Base-by-base conservation (phyloP, 2,329 filamentous ascomycete species). In the Fonsecaea pedrosoi region DNA sequence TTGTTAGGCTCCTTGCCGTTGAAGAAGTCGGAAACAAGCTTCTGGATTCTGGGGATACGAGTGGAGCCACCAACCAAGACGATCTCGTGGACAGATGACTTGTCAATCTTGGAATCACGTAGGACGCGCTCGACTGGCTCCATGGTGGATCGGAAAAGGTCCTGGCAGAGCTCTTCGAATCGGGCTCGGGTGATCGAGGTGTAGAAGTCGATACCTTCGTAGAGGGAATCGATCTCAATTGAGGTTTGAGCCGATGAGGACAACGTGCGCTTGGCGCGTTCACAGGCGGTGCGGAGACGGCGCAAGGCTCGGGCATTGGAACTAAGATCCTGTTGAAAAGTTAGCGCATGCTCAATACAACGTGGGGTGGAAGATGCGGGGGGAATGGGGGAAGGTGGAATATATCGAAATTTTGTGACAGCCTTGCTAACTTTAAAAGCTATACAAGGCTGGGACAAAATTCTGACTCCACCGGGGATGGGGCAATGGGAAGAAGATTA, bases 1-100 rank as follows among this genome's bases (percentile, higher is more conserved):
- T 97, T 98, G 89, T 98, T 94, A 74, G 97, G 92, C 91, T 99
- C 97, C 92, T 99, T 99, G 84, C 94, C 94, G 81, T 96, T 92
- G 86, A 99, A 99, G 89, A 94, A 97, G 84, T 99, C 95, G 85
- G 90, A 94, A 74, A 99, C 90, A 74, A 99, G 91, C 89, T 98
- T 98, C 90, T 99, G 95, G 82, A 99, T 96, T 81, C 90, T 89
- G 78, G 95, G 95, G 76, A 99, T 99, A 92, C 95, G 95, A 78
- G 95, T 99, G 72, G 94, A 97, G 76, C 95, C 95, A 89, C 95
- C 95, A 78, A 99, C 95, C 77, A 99, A 91, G 77, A 99, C 95
- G 74, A 99, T 97, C 87, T 99, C 95, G 80, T 98, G 93, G 77
- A 99, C 94, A 78, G 88, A 90, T 82, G 82, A 87, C 91, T 98